phyloP scores from a whole-genome alignment of 192 early-diverging fungal species.

The Entophlyctis helioformis region DNA sequence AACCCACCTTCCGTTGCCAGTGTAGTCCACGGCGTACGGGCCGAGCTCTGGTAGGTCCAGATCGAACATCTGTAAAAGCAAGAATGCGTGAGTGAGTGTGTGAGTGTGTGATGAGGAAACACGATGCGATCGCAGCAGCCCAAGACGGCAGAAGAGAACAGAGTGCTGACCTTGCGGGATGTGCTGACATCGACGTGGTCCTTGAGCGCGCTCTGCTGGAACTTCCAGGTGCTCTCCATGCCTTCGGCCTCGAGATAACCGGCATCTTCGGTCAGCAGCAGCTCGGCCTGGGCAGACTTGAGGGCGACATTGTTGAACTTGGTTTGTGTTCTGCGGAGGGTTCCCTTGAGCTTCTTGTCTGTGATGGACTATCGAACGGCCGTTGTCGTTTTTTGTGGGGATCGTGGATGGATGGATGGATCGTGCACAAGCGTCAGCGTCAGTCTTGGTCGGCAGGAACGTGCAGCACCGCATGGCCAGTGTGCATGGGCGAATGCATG shows the following conservation, averaged over 20 bases:
- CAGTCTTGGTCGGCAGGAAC: too few species aligned
- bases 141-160: too few species aligned
- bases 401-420: too few species aligned
- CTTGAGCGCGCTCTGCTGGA: slow-evolving; percentile 55
- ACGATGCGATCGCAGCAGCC: too few species aligned
- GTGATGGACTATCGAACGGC: slow-evolving; percentile 5
- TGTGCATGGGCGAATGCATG: too few species aligned
- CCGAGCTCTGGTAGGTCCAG: slow-evolving; percentile 73
- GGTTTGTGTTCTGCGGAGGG: slow-evolving; percentile 47
- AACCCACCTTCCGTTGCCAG: slow-evolving; percentile 87
- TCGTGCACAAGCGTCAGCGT: too few species aligned
- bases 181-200: slow-evolving; percentile 66
- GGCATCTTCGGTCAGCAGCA: slow-evolving; percentile 61
- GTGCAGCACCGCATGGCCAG: too few species aligned
- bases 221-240: slow-evolving; percentile 80
- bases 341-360: slow-evolving; percentile 61
- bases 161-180: slow-evolving; percentile 52
- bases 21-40: slow-evolving; percentile 83
- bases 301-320: slow-evolving; percentile 51
- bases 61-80: slow-evolving; percentile 63
- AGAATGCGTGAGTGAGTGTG: too few species aligned
- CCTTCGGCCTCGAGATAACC: slow-evolving; percentile 79
- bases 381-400: too few species aligned
- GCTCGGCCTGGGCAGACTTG: slow-evolving; percentile 64
- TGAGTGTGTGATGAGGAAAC: too few species aligned